These are phyloP conservation scores for Crassisporium funariophilum DNA, from an alignment of 768 basidiomycete species.

Conservation along the genomic window DNA sequence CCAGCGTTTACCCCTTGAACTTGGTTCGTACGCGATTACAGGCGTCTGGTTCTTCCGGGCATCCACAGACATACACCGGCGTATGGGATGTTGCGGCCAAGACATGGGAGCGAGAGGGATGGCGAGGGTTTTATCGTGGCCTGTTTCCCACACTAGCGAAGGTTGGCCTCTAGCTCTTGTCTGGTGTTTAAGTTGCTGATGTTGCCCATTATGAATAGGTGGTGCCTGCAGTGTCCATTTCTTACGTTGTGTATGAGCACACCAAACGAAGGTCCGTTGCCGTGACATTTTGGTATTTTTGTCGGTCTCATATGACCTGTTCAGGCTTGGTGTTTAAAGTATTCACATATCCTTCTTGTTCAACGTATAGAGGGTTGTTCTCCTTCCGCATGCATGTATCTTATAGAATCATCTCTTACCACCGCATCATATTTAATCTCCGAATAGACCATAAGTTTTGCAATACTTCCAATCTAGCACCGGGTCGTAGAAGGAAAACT, in stretches of 20 bases:
- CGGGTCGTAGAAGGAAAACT: slow-evolving; percentile 6
- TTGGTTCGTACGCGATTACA: slow-evolving; percentile 93
- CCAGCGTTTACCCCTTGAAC: slow-evolving; percentile 90
- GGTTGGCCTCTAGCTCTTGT: slow-evolving; percentile 38
- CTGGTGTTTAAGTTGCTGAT: background rate
- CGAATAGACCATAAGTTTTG: too few species aligned
- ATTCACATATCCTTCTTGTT: slow-evolving; percentile 16
- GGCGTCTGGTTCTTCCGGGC: slow-evolving; percentile 94
- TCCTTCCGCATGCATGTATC: slow-evolving; percentile 15
- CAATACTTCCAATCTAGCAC: too few species aligned
- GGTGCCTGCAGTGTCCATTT: slow-evolving; percentile 94
- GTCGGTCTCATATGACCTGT: slow-evolving; percentile 12
- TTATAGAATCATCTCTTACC: slow-evolving; percentile 16
- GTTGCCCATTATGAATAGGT: slow-evolving; percentile 51
- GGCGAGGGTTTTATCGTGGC: slow-evolving; percentile 94
- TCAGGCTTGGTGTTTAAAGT: slow-evolving; percentile 59
- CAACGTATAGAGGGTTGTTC: slow-evolving; percentile 18
- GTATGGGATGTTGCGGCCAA: slow-evolving; percentile 80
- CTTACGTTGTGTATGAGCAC: slow-evolving; percentile 92
- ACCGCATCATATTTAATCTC: slow-evolving; percentile 4
- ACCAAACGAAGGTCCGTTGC: slow-evolving; percentile 71
- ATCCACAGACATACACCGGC: slow-evolving; percentile 90
- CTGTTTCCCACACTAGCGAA: slow-evolving; percentile 92
- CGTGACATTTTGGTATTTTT: background rate
- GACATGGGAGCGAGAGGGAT: slow-evolving; percentile 85